phyloP scores from a whole-genome alignment of 441 rosid species.

The Hura crepitans region DNA sequence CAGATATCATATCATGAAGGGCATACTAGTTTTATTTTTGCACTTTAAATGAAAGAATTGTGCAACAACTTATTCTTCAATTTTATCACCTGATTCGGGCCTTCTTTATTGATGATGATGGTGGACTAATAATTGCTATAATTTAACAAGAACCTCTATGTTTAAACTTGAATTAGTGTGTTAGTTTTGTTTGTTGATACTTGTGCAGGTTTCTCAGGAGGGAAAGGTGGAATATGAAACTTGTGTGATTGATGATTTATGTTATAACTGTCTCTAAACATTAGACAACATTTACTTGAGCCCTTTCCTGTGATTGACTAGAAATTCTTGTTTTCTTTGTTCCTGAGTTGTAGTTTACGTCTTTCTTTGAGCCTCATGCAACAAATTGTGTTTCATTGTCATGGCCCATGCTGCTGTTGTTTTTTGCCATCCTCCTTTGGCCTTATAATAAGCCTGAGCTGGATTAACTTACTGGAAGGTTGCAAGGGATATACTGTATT shows the following conservation, averaged over 20 bases:
- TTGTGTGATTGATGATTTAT: neutral
- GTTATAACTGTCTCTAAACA: neutral
- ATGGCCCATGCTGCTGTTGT: neutral
- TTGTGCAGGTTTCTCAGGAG: neutral
- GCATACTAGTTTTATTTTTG: neutral
- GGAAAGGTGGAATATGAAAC: neutral
- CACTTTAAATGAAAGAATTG: neutral
- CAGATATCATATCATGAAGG: neutral
- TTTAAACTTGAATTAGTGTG: neutral
- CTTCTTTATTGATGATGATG: neutral
- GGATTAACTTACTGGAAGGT: neutral
- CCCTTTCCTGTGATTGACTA: neutral
- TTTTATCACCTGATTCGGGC: neutral
- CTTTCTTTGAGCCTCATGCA: neutral
- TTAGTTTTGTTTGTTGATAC: neutral
- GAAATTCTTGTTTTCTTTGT: neutral
- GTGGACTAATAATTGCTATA: neutral
- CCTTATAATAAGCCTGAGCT: neutral
- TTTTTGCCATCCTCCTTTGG: neutral
- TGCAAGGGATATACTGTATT: too few relatives aligned
- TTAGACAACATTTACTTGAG: neutral
- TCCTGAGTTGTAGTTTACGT: neutral
- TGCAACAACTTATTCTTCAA: neutral
- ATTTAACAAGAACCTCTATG: neutral
- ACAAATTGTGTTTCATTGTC: neutral